Base-by-base conservation (phyloP, 1,284 basidiomycete species). In the Tranzscheliella williamsii region DNA sequence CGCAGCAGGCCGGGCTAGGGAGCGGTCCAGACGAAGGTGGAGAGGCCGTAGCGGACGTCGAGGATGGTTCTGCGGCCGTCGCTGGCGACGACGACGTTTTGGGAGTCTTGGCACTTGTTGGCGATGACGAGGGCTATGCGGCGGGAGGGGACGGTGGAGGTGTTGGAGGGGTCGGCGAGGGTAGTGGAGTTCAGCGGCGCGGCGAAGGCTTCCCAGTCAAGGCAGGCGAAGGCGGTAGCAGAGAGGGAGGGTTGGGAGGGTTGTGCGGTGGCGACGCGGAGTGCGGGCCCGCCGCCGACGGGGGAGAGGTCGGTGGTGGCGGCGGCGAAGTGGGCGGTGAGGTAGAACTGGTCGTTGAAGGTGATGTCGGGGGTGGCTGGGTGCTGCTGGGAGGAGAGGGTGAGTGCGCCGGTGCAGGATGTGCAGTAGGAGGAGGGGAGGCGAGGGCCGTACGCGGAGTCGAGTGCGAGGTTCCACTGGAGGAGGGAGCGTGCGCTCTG, bases 391-490 rank as follows among this genome's bases (percentile, higher is more conserved):
- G 46, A 47, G 3, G 50, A 50, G n/a, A 64, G 39, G 4, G 54
- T 58, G 8, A 71, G 35, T 3, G 51, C 46, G 6, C 63, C 67
- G 4, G 51, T 51, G 41, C 69, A 71, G 7, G 56, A 38, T 6
- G 33, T 26, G 48, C 69, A 71, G 45, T 61, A 64, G 11, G 49
- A 44, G 17, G 22, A 29, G 9, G 29, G 7, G 22, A 69, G 61
- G 21, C 47, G 55, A 1, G 69, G 69, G 8, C 64, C 69, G 24
- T 54, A 50, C 3, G 44, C 51, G 11, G 13, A 18, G 26, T 72
- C 56, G 5, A 72, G 47, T 0, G 69, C 69, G 4, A 67, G 30
- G 31, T 72, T 72, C 69, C 69, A 72, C 26, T 58, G 46, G 13
- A 70, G 26, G 13, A 70, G 21, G 8, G 49, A 49, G 9, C 48